Conservation (phyloP, 768 basidiomycete genomes). For the Leccinum boreale region DNA sequence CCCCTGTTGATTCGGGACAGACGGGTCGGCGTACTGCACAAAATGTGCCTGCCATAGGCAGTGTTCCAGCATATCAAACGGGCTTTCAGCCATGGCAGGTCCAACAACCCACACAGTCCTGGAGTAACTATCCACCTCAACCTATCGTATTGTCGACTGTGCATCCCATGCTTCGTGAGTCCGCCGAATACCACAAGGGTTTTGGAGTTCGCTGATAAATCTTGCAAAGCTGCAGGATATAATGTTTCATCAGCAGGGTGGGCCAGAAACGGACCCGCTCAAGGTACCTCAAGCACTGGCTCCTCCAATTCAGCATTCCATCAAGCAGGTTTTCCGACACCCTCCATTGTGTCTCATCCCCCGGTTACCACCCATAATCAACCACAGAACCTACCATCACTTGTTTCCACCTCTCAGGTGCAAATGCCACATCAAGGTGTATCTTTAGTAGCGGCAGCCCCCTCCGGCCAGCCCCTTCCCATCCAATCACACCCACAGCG, state of each 20-base stretch:
- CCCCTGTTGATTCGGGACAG: conserved; percentile 5
- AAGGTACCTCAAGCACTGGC: background rate
- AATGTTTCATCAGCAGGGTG: conserved; percentile 1
- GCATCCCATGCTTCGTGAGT: conserved; percentile 10
- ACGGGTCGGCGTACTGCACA: conserved; percentile 12
- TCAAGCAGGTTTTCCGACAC: background rate
- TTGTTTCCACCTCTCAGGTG: background rate
- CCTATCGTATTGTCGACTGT: background rate
- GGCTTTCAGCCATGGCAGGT: conserved; percentile 2
- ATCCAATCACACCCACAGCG: background rate
- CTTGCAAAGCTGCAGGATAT: background rate
- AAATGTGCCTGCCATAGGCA: conserved; percentile 4
- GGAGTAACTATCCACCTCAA: conserved; percentile 12
- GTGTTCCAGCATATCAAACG: background rate
- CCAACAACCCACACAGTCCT: conserved; percentile 8
- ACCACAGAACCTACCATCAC: background rate
- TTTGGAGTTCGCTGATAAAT: background rate
- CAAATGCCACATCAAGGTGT: conserved; percentile 4
- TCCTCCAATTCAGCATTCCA: background rate
- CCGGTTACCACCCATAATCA: conserved; percentile 1
- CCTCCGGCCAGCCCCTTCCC: background rate
- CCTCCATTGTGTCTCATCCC: background rate
- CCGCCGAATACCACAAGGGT: background rate
- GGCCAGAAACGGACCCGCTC: background rate
- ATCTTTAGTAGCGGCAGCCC: background rate